Percentiles rank a stretch among this genome's conserved stretches.
phyloP scores from a whole-genome alignment of 345 rosid genomes.

The Aquilaria yunnanensis region DNA sequence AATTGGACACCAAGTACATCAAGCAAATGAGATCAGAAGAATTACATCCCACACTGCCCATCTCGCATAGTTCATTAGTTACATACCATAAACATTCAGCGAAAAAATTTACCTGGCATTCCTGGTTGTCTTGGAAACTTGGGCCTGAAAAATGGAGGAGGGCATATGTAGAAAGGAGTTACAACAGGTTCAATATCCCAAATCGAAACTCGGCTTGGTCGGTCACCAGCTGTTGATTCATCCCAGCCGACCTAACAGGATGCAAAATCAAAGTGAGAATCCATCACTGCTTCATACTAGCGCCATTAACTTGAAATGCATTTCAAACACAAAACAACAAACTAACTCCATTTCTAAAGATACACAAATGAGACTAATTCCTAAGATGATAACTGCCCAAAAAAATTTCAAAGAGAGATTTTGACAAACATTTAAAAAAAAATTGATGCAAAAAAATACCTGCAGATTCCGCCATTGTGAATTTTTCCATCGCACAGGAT shows the following conservation, averaged over 20 bases:
- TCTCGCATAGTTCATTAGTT: neutral
- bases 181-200: conserved; percentile 98
- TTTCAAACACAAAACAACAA: too few relatives aligned
- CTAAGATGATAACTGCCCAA: too few relatives aligned
- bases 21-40: neutral
- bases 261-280: neutral
- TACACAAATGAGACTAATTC: too few relatives aligned
- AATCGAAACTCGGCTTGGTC: conserved; percentile 72
- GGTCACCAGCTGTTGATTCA: conserved; percentile 89
- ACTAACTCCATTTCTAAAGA: too few relatives aligned
- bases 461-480: conserved; percentile 98
- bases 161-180: conserved; percentile 89
- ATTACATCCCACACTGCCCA: conserved; percentile 2
- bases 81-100: neutral
- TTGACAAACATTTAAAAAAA: conserved; percentile 5
- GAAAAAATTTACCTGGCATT: conserved; percentile 47
- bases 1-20: conserved; percentile 2
- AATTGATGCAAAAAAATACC: conserved; percentile 25
- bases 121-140: conserved; percentile 77
- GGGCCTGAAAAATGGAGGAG: conserved; percentile 87
- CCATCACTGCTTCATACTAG: too few relatives aligned
- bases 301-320: too few relatives aligned
- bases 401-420: too few relatives aligned
- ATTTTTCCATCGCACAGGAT: conserved; percentile 85
- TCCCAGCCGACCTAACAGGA: conserved; percentile 89